Evolutionary conservation across 2,329 filamentous ascomycete species (phyloP), one percentile per base, ranked within the genome.

Genomic region (Colletotrichum lentis): DNA sequence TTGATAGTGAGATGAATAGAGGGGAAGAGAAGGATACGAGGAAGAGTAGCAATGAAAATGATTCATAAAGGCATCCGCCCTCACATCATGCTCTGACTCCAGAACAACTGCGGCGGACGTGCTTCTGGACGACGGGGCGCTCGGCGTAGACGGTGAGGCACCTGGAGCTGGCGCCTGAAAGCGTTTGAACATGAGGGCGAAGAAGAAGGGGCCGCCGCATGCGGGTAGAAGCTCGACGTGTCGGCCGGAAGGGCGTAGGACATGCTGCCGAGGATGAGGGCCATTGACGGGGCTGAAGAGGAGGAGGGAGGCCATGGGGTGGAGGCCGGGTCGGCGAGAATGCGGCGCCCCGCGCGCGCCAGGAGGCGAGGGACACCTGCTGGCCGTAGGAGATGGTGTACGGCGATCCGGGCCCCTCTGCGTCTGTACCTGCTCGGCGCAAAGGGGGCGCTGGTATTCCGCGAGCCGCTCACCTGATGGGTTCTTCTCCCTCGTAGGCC

Each of bases 351-450:
- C n/a, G 86, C 74, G 91, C 88, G 57, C 89, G 83, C 71, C 85
- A 81, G 4, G 86, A 86, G 78, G 85, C 69, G 50, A 84, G 83
- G 27, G 82, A 74, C 3, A 95, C 89, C 78, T 96, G 93, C 6
- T 88, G 85, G 49, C 84, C 80, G 74, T 94, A 91, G n/a, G 89
- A 91, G 65, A 95, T 88, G 0, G 91, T 95, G 78, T 93, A 95
- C 27, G 88, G 87, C 3, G 89, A 92, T 2, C 8, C 20, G 8
- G n/a, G 8, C 5, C n/a, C n/a, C n/a, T 70, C 89, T 89, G 1
- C 89, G 88, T 3, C 86, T 88, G 73, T 87, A 87, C 84, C 16
- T 66, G 57, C 43, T 66, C 63, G 5, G 43, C 50, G 90, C 88
- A 73, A 90, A 86, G 16, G 5, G 56, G 56, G 10, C 18, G n/a